Evolutionary conservation across 202 grass and related monocot genomes (phyloP).

Genomic region (Panicum hallii): DNA sequence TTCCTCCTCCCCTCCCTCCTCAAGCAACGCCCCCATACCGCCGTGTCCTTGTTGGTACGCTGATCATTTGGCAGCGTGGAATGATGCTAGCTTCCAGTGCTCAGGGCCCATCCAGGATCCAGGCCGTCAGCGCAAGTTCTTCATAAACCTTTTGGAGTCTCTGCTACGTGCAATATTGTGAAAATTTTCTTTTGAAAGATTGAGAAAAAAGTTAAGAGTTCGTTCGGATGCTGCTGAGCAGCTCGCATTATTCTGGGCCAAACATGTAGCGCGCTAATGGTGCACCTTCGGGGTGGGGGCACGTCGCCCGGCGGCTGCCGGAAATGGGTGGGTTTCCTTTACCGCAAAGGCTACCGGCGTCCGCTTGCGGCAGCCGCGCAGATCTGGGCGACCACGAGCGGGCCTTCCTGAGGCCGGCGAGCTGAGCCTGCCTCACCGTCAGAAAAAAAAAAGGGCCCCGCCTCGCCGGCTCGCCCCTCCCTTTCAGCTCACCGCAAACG

Average conservation of each 20-base stretch:
- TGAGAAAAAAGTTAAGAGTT: neutral
- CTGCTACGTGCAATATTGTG: neutral
- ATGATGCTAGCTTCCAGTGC: neutral
- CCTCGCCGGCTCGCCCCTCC: neutral
- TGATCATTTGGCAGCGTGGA: constrained; percentile 8
- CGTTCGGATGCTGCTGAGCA: too few species aligned
- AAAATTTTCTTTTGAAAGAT: neutral
- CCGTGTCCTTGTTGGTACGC: neutral
- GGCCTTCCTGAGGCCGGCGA: constrained; percentile 14
- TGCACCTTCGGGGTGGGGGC: neutral
- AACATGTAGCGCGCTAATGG: neutral
- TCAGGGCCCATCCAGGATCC: neutral
- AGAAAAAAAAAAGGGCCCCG: neutral
- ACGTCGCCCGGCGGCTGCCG: neutral
- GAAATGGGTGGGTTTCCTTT: neutral
- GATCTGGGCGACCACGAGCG: neutral
- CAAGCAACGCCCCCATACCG: neutral
- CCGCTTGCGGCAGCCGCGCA: neutral
- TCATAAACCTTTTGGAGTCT: too few species aligned
- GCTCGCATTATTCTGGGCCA: neutral
- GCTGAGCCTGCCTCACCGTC: neutral
- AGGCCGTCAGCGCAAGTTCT: neutral
- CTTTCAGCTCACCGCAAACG: neutral
- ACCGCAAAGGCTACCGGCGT: neutral
- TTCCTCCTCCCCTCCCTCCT: neutral